Evolutionary conservation across 352 stramenopile species (phyloP).

Genomic region (Peronospora farinosa): DNA sequence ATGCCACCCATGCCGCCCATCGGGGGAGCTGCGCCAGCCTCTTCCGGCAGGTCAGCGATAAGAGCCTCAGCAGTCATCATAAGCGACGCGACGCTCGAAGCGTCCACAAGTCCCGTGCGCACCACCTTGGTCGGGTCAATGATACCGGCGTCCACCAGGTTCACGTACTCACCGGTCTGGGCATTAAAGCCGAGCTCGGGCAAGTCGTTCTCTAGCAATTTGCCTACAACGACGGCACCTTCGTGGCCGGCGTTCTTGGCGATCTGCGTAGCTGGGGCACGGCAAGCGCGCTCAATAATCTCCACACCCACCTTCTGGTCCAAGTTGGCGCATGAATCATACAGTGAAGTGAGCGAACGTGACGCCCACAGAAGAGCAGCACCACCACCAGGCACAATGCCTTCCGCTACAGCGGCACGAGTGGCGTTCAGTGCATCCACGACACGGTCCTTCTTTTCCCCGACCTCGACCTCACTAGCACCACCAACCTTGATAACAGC

Average conservation of each 20-base stretch:
- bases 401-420: constrained; percentile 96
- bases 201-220: constrained; percentile 95
- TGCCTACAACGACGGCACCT: constrained; percentile 97
- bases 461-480: constrained; percentile 97
- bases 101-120: constrained; percentile 96
- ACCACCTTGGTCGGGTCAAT: constrained; percentile 98
- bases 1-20: constrained; percentile 84
- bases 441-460: constrained; percentile 99
- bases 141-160: constrained; percentile 98
- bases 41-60: constrained; percentile 94
- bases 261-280: constrained; percentile 94
- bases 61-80: constrained; percentile 99
- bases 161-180: constrained; percentile 93
- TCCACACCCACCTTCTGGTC: constrained; percentile 97
- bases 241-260: constrained; percentile 97
- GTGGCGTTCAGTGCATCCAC: constrained; percentile 99
- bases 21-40: constrained; percentile 54
- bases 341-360: constrained; percentile 86
- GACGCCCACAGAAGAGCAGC: constrained; percentile 96
- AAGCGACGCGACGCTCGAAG: constrained; percentile 96
- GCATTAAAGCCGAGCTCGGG: constrained; percentile 96
- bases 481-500: constrained; percentile 99
- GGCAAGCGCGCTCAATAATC: constrained; percentile 94
- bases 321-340: constrained; percentile 89
- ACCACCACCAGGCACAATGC: constrained; percentile 98